Percentiles rank a stretch among this genome's conserved stretches.
These are phyloP conservation scores for Fusarium sp. DNA, from an alignment of 2,329 filamentous ascomycete genomes.

Conservation along the genomic window DNA sequence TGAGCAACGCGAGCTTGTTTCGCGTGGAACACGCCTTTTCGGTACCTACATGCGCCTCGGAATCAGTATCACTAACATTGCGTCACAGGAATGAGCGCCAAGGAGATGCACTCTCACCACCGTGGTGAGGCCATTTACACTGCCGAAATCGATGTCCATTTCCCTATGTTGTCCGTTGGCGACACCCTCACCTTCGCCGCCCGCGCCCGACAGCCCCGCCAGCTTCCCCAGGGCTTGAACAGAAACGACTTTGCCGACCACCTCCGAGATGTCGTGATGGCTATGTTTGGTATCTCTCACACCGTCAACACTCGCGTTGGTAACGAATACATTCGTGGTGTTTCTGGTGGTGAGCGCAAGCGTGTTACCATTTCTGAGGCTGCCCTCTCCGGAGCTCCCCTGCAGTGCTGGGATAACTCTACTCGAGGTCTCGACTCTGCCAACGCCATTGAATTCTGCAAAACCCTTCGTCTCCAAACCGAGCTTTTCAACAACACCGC, in stretches of 20 bases:
- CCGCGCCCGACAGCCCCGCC: slow-evolving; percentile 72
- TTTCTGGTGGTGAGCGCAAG: slow-evolving; percentile 79
- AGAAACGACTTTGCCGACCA: slow-evolving; percentile 68
- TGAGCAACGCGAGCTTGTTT: slow-evolving; percentile 6
- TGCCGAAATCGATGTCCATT: slow-evolving; percentile 85
- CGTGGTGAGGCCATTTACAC: slow-evolving; percentile 90
- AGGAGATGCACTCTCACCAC: slow-evolving; percentile 82
- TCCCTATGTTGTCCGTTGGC: slow-evolving; percentile 80
- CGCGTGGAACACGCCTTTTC: slow-evolving; percentile 20
- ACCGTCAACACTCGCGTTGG: slow-evolving; percentile 79
- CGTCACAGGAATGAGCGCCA: slow-evolving; percentile 67
- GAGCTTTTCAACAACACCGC: slow-evolving; percentile 75
- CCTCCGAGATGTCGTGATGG: slow-evolving; percentile 78
- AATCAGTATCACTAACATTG: slow-evolving; percentile 29
- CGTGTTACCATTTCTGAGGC: slow-evolving; percentile 73
- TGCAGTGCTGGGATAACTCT: slow-evolving; percentile 78
- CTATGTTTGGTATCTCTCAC: slow-evolving; percentile 79
- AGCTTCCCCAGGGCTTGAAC: slow-evolving; percentile 69
- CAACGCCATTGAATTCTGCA: slow-evolving; percentile 81
- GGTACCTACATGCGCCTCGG: slow-evolving; percentile 1
- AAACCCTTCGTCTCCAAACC: slow-evolving; percentile 74
- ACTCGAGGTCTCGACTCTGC: slow-evolving; percentile 80
- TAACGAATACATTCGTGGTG: slow-evolving; percentile 80
- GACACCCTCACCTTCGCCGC: slow-evolving; percentile 85
- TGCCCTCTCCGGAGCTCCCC: slow-evolving; percentile 66